These are phyloP conservation scores for Yamadazyma ubonensis DNA, from an alignment of 805 yeast species.

Conservation along the genomic window DNA sequence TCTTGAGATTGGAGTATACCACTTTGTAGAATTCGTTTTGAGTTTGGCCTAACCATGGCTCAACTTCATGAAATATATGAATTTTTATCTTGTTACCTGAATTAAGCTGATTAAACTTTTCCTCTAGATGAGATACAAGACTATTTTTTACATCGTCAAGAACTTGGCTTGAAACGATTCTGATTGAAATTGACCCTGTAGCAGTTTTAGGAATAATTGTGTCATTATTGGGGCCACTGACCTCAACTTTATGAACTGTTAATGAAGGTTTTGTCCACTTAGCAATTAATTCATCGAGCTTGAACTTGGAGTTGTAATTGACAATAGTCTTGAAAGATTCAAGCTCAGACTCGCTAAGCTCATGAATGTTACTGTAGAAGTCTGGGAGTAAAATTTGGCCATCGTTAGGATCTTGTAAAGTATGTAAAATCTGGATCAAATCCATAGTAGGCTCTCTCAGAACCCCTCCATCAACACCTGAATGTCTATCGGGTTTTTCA, in stretches of 20 bases:
- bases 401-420: conserved; percentile 48
- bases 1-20: conserved; percentile 56
- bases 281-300: conserved; percentile 54
- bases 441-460: conserved; percentile 88
- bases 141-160: conserved; percentile 53
- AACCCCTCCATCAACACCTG: conserved; percentile 96
- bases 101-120: conserved; percentile 46
- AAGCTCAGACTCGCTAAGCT: conserved; percentile 57
- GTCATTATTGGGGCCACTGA: conserved; percentile 86
- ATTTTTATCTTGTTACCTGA: conserved; percentile 64
- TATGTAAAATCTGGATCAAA: conserved; percentile 66
- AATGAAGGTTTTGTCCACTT: conserved; percentile 91
- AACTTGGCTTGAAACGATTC: conserved; percentile 89
- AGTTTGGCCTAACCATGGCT: conserved; percentile 95
- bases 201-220: conserved; percentile 88
- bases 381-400: conserved; percentile 59
- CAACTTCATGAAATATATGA: conserved; percentile 77
- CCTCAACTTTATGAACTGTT: conserved; percentile 78
- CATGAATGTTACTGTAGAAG: conserved; percentile 67
- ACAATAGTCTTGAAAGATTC: conserved; percentile 61
- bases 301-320: conserved; percentile 29
- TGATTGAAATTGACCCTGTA: conserved; percentile 70
- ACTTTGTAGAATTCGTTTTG: conserved; percentile 69
- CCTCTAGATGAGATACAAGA: conserved; percentile 46
- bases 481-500: conserved; percentile 84